phyloP scores from a whole-genome alignment of 345 rosid genomes.

The Psidium friedrichsthalianum region DNA sequence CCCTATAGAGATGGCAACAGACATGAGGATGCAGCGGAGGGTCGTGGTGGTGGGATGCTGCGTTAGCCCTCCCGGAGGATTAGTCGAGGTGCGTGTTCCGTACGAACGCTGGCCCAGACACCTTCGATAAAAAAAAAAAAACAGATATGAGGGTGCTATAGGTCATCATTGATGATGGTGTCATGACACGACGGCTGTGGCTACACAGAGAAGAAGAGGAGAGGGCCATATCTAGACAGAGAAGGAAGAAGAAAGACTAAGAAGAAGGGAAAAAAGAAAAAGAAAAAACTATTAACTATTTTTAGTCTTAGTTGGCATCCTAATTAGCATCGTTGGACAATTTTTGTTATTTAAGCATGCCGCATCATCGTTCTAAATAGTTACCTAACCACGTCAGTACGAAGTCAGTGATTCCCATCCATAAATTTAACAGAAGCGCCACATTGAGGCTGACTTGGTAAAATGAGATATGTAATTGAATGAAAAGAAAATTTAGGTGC shows the following conservation, averaged over 20 bases:
- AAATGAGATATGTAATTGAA: neutral
- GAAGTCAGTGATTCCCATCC: neutral
- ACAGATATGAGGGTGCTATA: neutral
- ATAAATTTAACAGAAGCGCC: neutral
- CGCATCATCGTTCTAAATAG: neutral
- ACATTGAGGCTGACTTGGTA: neutral
- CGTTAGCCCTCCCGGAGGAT: no score
- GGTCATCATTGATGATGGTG: neutral
- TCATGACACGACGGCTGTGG: neutral
- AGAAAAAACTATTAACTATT: neutral
- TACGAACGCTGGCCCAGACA: no score
- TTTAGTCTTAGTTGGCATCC: neutral
- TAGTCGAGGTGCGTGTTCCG: no score
- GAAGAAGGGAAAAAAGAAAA: neutral
- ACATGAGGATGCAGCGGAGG: neutral
- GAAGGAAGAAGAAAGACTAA: neutral
- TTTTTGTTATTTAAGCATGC: neutral
- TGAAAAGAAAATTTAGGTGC: neutral
- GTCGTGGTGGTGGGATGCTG: no score
- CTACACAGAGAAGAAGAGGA: neutral
- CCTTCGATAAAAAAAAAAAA: no score
- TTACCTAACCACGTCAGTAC: neutral
- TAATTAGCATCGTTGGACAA: neutral
- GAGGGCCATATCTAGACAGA: neutral
- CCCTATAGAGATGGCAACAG: neutral